A percentile compares a stretch with the other conserved stretches of the same genome.
Conservation (phyloP, 805 yeast species). For the Candida sphagnicola region DNA sequence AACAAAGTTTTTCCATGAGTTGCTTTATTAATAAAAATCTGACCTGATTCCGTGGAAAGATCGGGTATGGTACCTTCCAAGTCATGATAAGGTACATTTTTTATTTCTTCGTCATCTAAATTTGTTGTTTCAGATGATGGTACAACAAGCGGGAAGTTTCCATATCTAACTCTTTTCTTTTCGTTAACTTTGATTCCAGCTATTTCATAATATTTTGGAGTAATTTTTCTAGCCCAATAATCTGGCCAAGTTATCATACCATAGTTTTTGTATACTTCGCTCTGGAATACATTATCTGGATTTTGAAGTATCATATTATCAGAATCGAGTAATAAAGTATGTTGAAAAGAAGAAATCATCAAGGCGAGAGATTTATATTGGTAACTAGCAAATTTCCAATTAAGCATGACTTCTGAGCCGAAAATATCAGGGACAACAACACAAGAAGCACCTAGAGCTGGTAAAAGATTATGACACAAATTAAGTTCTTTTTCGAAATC, state of each 20-base stretch:
- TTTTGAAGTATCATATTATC: slow-evolving; percentile 28
- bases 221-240: slow-evolving; percentile 36
- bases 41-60: slow-evolving; percentile 68
- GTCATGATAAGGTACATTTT: slow-evolving; percentile 51
- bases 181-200: slow-evolving; percentile 29
- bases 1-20: slow-evolving; percentile 56
- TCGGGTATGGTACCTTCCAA: slow-evolving; percentile 67
- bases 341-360: slow-evolving; percentile 30
- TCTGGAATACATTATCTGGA: slow-evolving; percentile 27
- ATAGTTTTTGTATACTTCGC: slow-evolving; percentile 22
- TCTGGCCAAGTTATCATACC: slow-evolving; percentile 44
- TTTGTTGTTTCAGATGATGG: slow-evolving; percentile 10
- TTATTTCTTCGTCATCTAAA: slow-evolving; percentile 9
- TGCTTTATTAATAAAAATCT: slow-evolving; percentile 53
- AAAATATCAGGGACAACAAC: slow-evolving; percentile 47
- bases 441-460: slow-evolving; percentile 62
- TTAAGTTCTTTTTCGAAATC: slow-evolving; percentile 31
- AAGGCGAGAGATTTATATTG: slow-evolving; percentile 63
- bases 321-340: slow-evolving; percentile 31
- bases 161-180: slow-evolving; percentile 21
- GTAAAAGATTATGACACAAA: slow-evolving; percentile 58
- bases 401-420: slow-evolving; percentile 46
- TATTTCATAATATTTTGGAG: slow-evolving; percentile 33
- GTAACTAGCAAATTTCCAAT: slow-evolving; percentile 50
- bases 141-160: slow-evolving; percentile 21